Evolutionary conservation across 495 filamentous ascomycete genomes (phyloP).

Genomic region (Hypoxylon rickii): DNA sequence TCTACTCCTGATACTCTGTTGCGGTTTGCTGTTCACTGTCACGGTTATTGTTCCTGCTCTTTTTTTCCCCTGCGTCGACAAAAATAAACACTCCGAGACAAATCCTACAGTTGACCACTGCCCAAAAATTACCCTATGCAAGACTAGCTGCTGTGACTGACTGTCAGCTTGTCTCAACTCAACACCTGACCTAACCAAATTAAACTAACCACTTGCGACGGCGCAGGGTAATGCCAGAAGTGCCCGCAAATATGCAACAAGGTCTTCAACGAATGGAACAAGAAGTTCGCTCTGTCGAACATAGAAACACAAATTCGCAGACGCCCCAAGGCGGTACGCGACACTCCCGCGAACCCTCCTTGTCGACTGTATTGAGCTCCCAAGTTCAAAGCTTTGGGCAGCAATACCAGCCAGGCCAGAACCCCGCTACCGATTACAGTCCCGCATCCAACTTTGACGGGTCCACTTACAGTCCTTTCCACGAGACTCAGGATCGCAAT

Average conservation of each 20-base stretch:
- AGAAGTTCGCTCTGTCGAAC: constrained; percentile 61
- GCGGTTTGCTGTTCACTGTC: background rate
- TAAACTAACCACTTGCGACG: background rate
- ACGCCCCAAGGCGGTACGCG: constrained; percentile 31
- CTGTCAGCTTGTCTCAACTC: background rate
- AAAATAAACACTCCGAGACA: background rate
- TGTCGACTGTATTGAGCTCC: constrained; percentile 38
- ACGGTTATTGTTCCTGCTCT: background rate
- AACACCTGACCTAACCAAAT: constrained; percentile 4
- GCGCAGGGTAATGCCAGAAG: constrained; percentile 61
- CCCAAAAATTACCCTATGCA: background rate
- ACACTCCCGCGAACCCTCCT: constrained; percentile 43
- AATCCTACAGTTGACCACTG: constrained; percentile 1
- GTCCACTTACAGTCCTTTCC: constrained; percentile 54
- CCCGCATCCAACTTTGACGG: constrained; percentile 50
- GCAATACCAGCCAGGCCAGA: constrained; percentile 32
- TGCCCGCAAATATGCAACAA: constrained; percentile 81
- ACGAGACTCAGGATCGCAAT: constrained; percentile 30
- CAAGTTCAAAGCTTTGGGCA: constrained; percentile 38
- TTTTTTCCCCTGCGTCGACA: background rate
- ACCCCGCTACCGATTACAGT: constrained; percentile 33
- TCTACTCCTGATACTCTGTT: background rate
- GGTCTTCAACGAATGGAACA: constrained; percentile 88
- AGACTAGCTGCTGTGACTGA: constrained; percentile 16
- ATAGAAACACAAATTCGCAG: constrained; percentile 31